phyloP scores from a whole-genome alignment of 495 filamentous ascomycete species.

The Xylaria telfairii region DNA sequence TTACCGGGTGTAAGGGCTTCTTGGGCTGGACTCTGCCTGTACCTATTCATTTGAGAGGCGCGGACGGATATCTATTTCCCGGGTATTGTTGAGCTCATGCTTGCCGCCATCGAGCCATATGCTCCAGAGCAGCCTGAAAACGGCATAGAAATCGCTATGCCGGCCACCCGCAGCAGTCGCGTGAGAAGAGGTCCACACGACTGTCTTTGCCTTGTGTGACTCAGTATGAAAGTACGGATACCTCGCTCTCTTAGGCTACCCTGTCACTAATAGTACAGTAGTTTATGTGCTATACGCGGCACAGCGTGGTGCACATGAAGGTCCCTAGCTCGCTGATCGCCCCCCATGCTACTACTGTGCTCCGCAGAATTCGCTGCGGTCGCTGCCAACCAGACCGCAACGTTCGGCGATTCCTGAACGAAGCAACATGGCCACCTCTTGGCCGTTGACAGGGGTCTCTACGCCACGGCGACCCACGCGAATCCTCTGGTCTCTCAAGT shows the following conservation, averaged over 20 bases:
- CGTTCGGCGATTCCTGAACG: slow-evolving; percentile 27
- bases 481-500: slow-evolving; percentile 32
- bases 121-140: neutral
- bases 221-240: too few species aligned
- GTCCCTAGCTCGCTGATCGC: slow-evolving; percentile 25
- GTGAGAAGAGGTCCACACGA: slow-evolving; percentile 11
- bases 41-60: neutral
- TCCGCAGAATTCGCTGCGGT: slow-evolving; percentile 25
- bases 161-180: slow-evolving; percentile 1
- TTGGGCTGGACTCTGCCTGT: neutral
- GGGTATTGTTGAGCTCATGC: neutral
- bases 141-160: neutral
- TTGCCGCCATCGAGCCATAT: neutral
- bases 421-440: slow-evolving; percentile 26
- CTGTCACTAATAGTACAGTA: slow-evolving; percentile 2
- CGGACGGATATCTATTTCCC: neutral
- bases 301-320: slow-evolving; percentile 1
- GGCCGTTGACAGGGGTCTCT: slow-evolving; percentile 25
- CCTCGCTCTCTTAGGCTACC: neutral
- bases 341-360: slow-evolving; percentile 9
- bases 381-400: slow-evolving; percentile 22
- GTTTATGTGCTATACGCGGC: neutral
- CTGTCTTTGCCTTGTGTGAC: slow-evolving; percentile 22
- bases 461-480: slow-evolving; percentile 35
- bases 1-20: neutral